Evolutionary conservation across 768 basidiomycete species (phyloP).

Genomic region (Mycena pura): DNA sequence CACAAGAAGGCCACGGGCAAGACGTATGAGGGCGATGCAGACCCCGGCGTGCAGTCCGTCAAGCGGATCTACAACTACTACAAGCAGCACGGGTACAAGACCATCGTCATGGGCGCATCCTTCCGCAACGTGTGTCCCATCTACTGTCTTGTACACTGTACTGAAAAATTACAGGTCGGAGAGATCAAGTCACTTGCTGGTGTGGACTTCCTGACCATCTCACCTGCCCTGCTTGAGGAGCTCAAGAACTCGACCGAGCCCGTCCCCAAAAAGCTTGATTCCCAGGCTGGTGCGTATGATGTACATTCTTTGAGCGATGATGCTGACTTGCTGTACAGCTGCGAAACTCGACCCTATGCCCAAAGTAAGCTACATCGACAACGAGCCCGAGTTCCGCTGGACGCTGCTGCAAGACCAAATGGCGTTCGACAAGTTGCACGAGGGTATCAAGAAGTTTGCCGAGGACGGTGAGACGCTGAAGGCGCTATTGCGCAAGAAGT

Average conservation of each 20-base stretch:
- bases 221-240: slow-evolving; percentile 89
- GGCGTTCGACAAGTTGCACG: slow-evolving; percentile 99
- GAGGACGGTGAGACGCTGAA: slow-evolving; percentile 94
- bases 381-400: slow-evolving; percentile 98
- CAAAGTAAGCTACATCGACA: slow-evolving; percentile 87
- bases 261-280: slow-evolving; percentile 87
- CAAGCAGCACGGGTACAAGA: slow-evolving; percentile 98
- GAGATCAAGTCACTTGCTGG: slow-evolving; percentile 97
- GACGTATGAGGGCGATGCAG: slow-evolving; percentile 87
- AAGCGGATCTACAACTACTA: slow-evolving; percentile 99
- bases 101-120: slow-evolving; percentile 99
- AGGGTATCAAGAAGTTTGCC: slow-evolving; percentile 98
- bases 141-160: slow-evolving; percentile 9
- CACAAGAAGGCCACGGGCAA: slow-evolving; percentile 93
- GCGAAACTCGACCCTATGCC: slow-evolving; percentile 64
- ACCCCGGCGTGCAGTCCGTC: slow-evolving; percentile 96
- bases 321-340: slow-evolving; percentile 41
- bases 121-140: slow-evolving; percentile 88
- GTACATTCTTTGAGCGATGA: neutral
- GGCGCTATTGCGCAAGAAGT: slow-evolving; percentile 73
- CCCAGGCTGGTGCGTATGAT: slow-evolving; percentile 57
- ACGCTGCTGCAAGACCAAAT: slow-evolving; percentile 88
- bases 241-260: slow-evolving; percentile 79
- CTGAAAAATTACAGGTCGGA: slow-evolving; percentile 58
- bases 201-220: slow-evolving; percentile 97